Evolutionary conservation across 2,329 filamentous ascomycete genomes (phyloP), one percentile per base, ranked within the genome.

Genomic region (Acrodontium crateriforme): DNA sequence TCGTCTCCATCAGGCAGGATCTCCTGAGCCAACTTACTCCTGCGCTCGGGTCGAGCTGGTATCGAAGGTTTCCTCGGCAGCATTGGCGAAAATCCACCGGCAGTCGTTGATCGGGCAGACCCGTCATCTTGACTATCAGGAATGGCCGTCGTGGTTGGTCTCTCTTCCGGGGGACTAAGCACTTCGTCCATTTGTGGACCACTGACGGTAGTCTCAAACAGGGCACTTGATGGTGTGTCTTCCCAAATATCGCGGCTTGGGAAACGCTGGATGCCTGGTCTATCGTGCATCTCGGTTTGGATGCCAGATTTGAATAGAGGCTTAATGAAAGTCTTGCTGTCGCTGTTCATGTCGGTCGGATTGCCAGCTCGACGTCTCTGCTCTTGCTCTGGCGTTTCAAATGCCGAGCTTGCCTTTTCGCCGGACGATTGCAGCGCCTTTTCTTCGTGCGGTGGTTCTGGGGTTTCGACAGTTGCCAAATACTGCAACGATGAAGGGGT

Each of bases 221-320:
- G 68, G 32, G 80, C 69, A 45, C 81, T 87, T 44, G 92, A 83
- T 2, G 87, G 87, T 0, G 71, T 75, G 52, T 95, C 87, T 58
- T 95, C 87, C 87, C 87, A 94, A 22, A 94, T 74, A 55, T 95
- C 87, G 30, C 74, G 74, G 50, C 85, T 93, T 0, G 87, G 87
- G 52, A 95, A 95, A 9, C 83, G 73, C 32, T 72, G 63, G 41
- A 68, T 49, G 10, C 60, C 62, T 4, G 76, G 69, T 13, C 76
- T 62, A 11, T 45, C 34, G 10, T 53, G 44, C 21, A 57, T 52
- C 21, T 69, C 64, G 25, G 65, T 55, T 6, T 58, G 49, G 10
- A 74, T 56, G 44, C 67, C 67, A 11, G 63, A 50, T 34, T 66
- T 63, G 38, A 72, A 58, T 41, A 70, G 69, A 35, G 63, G 67